Conservation (phyloP, 2,329 filamentous ascomycete species). For the Torrubiellomyces zombiae region DNA sequence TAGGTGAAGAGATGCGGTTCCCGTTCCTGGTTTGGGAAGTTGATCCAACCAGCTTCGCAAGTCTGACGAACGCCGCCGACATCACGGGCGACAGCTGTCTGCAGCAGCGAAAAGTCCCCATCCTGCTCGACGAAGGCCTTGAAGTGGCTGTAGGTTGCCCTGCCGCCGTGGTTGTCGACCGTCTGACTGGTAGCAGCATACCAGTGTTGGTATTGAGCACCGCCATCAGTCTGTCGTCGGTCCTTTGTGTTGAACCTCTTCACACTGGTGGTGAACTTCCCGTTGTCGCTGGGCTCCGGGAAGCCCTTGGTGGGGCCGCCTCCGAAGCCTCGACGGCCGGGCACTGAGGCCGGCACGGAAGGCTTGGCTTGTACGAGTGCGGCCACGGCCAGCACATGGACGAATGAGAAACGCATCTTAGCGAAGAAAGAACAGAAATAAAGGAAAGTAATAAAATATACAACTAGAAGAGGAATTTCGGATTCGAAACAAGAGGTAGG, state of each 20-base stretch:
- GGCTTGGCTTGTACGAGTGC: neutral
- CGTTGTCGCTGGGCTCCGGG: conserved; percentile 1
- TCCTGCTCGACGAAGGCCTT: conserved; percentile 5
- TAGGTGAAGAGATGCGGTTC: conserved; percentile 7
- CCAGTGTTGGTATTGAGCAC: conserved; percentile 8
- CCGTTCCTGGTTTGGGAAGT: conserved; percentile 5
- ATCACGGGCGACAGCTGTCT: conserved; percentile 7
- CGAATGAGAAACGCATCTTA: neutral
- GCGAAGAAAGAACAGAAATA: neutral
- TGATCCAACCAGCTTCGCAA: conserved; percentile 9
- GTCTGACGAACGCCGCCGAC: conserved; percentile 6
- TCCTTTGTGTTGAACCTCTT: too few species aligned
- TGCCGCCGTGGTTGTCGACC: conserved; percentile 6
- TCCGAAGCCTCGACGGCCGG: conserved; percentile 4
- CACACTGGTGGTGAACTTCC: neutral
- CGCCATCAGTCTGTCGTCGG: too few species aligned
- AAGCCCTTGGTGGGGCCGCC: conserved; percentile 4
- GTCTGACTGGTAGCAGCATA: conserved; percentile 6
- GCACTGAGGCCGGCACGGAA: neutral
- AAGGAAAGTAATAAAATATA: too few species aligned
- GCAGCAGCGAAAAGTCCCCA: conserved; percentile 8
- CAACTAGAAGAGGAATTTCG: neutral
- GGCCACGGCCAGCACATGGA: neutral
- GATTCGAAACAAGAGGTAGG: too few species aligned
- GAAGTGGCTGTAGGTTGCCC: conserved; percentile 6